Evolutionary conservation across 495 filamentous ascomycete genomes (phyloP).

Genomic region (Arthonia radiata): DNA sequence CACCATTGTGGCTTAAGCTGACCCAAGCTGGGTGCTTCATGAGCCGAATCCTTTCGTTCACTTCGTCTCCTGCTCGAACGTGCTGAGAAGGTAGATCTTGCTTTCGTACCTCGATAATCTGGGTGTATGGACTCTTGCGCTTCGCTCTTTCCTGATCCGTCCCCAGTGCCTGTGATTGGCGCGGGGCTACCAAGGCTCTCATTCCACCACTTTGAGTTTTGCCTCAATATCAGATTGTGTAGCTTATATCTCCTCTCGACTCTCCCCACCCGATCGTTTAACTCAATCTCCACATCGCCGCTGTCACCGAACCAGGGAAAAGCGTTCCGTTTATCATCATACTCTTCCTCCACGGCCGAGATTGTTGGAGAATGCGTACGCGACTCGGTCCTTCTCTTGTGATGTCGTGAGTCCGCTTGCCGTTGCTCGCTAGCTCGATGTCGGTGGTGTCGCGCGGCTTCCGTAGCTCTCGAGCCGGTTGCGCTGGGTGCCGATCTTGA

Average conservation of each 20-base stretch:
- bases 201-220: conserved; percentile 85
- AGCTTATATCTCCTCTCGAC: conserved; percentile 66
- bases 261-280: conserved; percentile 29
- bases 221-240: conserved; percentile 58
- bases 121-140: conserved; percentile 30
- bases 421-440: too few relatives aligned
- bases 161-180: conserved; percentile 13
- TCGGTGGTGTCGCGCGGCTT: too few relatives aligned
- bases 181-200: conserved; percentile 70
- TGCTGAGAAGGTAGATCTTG: conserved; percentile 9
- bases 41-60: conserved; percentile 1
- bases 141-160: conserved; percentile 13
- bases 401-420: too few relatives aligned
- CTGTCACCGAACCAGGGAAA: conserved; percentile 78
- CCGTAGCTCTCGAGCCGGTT: too few relatives aligned
- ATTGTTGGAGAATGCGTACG: too few relatives aligned
- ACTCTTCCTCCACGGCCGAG: too few relatives aligned
- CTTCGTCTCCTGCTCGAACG: conserved; percentile 2
- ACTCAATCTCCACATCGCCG: conserved; percentile 74
- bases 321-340: too few relatives aligned
- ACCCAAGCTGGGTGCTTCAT: conserved; percentile 5
- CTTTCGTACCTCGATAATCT: conserved; percentile 18
- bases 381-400: too few relatives aligned
- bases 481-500: too few relatives aligned
- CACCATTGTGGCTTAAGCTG: conserved; percentile 43